A percentile compares a stretch with the other conserved stretches of the same genome.
phyloP scores from a whole-genome alignment of 805 yeast genomes.

The Groenewaldozyma salmanticensis region DNA sequence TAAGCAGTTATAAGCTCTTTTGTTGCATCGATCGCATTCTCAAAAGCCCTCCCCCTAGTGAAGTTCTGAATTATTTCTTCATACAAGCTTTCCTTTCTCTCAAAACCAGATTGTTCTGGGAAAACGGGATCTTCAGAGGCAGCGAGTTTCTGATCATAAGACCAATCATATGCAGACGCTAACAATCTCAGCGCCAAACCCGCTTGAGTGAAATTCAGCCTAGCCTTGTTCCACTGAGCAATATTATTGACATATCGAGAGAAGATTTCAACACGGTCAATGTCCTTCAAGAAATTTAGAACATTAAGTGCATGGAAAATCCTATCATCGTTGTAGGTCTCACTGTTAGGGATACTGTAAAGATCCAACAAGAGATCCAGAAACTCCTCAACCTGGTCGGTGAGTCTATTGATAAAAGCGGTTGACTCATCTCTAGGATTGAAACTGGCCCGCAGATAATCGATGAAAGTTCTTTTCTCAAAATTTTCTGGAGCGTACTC shows the following conservation, averaged over 20 bases:
- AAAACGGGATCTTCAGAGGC: constrained; percentile 54
- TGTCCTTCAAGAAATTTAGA: constrained; percentile 65
- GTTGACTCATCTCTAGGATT: constrained; percentile 56
- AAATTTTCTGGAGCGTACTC: constrained; percentile 45
- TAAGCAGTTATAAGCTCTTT: constrained; percentile 71
- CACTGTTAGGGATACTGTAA: constrained; percentile 65
- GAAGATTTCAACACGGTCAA: constrained; percentile 69
- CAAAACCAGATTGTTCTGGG: constrained; percentile 74
- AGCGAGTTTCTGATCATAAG: constrained; percentile 38
- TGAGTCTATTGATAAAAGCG: constrained; percentile 42
- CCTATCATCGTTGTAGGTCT: constrained; percentile 80
- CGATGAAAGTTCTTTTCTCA: constrained; percentile 48
- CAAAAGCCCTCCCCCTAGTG: constrained; percentile 61
- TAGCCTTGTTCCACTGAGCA: constrained; percentile 52
- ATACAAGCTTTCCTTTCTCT: constrained; percentile 63
- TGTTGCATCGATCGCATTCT: constrained; percentile 69
- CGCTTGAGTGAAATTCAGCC: constrained; percentile 66
- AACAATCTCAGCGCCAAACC: constrained; percentile 70
- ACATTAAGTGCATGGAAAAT: constrained; percentile 70
- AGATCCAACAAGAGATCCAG: constrained; percentile 56
- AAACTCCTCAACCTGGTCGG: constrained; percentile 37
- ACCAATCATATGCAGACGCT: constrained; percentile 70
- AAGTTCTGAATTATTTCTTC: constrained; percentile 64
- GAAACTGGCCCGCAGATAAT: constrained; percentile 39
- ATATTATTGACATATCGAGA: constrained; percentile 69